phyloP scores from a whole-genome alignment of 306 rosid species.

The Mimosa pudica region DNA sequence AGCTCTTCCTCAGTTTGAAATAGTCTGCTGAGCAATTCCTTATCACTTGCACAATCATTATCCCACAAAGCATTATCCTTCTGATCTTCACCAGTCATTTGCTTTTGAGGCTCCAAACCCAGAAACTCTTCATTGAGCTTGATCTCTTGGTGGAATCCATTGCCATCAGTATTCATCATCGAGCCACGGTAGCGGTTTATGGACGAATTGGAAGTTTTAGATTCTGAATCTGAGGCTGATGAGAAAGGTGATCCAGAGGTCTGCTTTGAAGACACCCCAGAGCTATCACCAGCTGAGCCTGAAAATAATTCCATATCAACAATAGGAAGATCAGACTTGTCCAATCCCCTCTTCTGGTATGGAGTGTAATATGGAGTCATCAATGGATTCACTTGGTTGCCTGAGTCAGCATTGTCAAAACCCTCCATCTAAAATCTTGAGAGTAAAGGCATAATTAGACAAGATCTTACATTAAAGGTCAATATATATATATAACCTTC shows the following conservation, averaged over 20 bases:
- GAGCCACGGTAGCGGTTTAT: conserved; percentile 33
- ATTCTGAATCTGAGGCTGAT: conserved; percentile 57
- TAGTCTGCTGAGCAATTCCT: conserved; percentile 41
- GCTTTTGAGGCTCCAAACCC: conserved; percentile 42
- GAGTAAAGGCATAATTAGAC: conserved; percentile 2
- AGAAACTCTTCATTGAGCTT: conserved; percentile 46
- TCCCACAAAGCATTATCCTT: not conserved
- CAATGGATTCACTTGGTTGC: conserved; percentile 35
- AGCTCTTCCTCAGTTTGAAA: conserved; percentile 45
- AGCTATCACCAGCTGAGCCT: not conserved
- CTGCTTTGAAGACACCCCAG: conserved; percentile 10
- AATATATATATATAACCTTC: not conserved
- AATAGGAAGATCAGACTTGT: not conserved
- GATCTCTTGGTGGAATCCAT: conserved; percentile 39
- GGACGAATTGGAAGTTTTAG: conserved; percentile 42
- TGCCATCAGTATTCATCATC: conserved; percentile 37
- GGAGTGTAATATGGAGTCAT: conserved; percentile 25
- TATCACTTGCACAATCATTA: conserved; percentile 36
- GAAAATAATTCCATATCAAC: not conserved
- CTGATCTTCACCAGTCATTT: conserved; percentile 24
- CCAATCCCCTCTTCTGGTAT: not conserved
- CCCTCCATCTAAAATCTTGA: conserved; percentile 48
- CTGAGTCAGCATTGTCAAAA: conserved; percentile 40
- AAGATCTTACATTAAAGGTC: conserved; percentile 14
- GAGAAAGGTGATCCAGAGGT: conserved; percentile 52